These are phyloP conservation scores for Scleroderma bovista DNA, from an alignment of 768 basidiomycete species.

Conservation along the genomic window DNA sequence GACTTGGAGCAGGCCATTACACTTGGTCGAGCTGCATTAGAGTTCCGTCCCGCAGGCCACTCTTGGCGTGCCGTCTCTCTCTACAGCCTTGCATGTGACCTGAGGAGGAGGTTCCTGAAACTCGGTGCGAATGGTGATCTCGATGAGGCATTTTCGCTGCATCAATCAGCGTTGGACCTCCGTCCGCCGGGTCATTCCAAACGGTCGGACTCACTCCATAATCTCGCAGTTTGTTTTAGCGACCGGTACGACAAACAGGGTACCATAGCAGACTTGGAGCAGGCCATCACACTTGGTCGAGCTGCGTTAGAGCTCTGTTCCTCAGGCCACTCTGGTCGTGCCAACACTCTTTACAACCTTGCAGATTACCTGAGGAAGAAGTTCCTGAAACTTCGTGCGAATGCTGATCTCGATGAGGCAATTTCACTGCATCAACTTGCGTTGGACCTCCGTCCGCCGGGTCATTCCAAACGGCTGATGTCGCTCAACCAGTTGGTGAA, in stretches of 20 bases:
- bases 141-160: neutral
- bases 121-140: neutral
- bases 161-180: neutral
- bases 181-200: neutral
- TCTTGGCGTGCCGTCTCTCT: conserved; percentile 55
- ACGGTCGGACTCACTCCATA: neutral
- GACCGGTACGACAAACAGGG: neutral
- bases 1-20: neutral
- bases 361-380: conserved; percentile 6
- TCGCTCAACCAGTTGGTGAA: neutral
- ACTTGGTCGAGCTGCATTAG: neutral
- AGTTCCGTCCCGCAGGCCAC: neutral
- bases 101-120: neutral
- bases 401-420: conserved; percentile 11
- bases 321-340: conserved; percentile 5
- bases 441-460: conserved; percentile 6
- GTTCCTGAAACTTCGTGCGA: conserved; percentile 7
- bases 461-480: conserved; percentile 2
- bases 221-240: neutral
- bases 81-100: conserved; percentile 38
- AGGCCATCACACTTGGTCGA: no score
- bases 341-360: conserved; percentile 7
- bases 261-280: no score
- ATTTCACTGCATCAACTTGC: conserved; percentile 4
- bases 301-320: conserved; percentile 6